These are phyloP conservation scores for Calonectria pauciramosa DNA, from an alignment of 2,329 filamentous ascomycete genomes.

Conservation along the genomic window DNA sequence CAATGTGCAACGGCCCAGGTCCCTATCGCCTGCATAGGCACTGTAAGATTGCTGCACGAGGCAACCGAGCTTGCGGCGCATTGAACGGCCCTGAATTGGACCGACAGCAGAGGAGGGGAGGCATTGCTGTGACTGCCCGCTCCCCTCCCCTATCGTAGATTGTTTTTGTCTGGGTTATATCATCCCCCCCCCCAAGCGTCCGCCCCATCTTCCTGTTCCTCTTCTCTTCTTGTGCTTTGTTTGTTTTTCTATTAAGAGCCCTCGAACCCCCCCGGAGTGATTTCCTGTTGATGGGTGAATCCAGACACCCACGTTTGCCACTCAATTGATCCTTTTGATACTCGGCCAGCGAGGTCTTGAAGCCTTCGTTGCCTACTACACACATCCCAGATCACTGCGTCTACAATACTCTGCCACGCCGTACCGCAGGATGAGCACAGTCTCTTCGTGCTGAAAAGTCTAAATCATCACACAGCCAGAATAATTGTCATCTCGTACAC, in stretches of 20 bases:
- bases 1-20: slow-evolving; percentile 40
- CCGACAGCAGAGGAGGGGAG: not conserved
- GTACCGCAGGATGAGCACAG: slow-evolving; percentile 1
- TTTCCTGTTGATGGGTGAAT: slow-evolving; percentile 6
- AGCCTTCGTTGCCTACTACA: not conserved
- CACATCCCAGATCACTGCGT: not conserved
- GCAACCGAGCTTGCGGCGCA: slow-evolving; percentile 32
- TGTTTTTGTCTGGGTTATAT: slow-evolving; percentile 22
- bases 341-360: not conserved
- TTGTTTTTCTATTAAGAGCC: not conserved
- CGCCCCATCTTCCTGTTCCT: not conserved
- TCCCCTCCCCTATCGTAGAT: not conserved
- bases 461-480: not conserved
- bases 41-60: slow-evolving; percentile 35
- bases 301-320: slow-evolving; percentile 12
- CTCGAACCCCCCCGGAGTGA: not conserved
- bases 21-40: slow-evolving; percentile 43
- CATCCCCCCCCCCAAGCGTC: slow-evolving; percentile 7
- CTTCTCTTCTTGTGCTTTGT: no score
- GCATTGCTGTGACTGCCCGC: slow-evolving; percentile 4
- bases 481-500: not conserved
- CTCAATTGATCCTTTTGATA: slow-evolving; percentile 16
- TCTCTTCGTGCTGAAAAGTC: not conserved
- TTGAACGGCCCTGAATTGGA: not conserved
- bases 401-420: not conserved